phyloP scores from a whole-genome alignment of 257 asterid genomes.

The Jaltomata sinuosa region DNA sequence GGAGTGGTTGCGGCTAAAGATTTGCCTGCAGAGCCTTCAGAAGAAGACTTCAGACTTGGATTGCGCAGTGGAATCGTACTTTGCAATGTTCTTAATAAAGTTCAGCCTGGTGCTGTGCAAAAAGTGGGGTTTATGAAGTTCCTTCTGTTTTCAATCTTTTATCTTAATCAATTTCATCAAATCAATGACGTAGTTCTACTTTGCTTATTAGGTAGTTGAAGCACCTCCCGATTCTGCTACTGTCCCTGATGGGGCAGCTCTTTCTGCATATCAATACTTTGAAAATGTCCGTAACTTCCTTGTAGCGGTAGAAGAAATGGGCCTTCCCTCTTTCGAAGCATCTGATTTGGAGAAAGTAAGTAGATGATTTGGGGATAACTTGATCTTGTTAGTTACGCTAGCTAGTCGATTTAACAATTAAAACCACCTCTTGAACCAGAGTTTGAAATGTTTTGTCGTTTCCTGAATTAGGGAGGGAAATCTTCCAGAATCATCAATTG shows the following conservation, averaged over 20 bases:
- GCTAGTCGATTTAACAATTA: background rate
- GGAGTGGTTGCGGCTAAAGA: conserved; percentile 90
- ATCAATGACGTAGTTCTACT: background rate
- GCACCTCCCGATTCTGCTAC: conserved; percentile 45
- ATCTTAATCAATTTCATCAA: background rate
- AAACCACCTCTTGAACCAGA: background rate
- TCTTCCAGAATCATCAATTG: conserved; percentile 68
- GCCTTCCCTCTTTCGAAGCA: conserved; percentile 81
- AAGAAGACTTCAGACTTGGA: conserved; percentile 79
- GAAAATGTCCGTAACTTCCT: conserved; percentile 87
- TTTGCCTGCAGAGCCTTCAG: conserved; percentile 92
- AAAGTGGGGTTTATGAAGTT: conserved; percentile 41
- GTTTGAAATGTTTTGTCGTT: background rate
- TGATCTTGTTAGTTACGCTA: background rate
- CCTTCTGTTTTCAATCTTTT: background rate
- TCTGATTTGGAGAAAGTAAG: conserved; percentile 82
- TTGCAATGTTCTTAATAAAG: conserved; percentile 81
- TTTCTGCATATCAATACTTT: conserved; percentile 72
- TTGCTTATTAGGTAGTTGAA: conserved; percentile 55
- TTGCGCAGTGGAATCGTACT: conserved; percentile 83
- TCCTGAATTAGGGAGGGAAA: conserved; percentile 62
- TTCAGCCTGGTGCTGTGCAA: conserved; percentile 66
- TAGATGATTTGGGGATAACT: background rate
- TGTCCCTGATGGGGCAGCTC: conserved; percentile 82
- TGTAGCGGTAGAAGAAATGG: conserved; percentile 57